These are phyloP conservation scores for Debaryomyces coudertii DNA, from an alignment of 1,139 yeast species.

Conservation along the genomic window DNA sequence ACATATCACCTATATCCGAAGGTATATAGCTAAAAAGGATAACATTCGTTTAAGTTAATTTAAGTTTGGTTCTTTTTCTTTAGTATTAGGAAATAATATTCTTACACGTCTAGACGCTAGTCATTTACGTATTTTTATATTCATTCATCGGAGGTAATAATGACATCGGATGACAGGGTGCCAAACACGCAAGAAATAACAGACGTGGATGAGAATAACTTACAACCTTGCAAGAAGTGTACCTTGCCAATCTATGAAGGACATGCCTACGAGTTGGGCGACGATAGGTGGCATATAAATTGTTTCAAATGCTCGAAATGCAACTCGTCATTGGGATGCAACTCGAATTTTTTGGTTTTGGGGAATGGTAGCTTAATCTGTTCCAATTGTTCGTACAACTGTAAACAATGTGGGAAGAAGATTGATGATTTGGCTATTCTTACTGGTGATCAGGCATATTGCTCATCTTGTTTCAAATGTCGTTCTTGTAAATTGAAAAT, in stretches of 20 bases:
- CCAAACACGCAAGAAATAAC: conserved; percentile 3
- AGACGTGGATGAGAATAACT: conserved; percentile 14
- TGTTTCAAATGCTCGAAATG: conserved; percentile 93
- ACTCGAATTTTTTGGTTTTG: conserved; percentile 84
- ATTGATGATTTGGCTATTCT: conserved; percentile 95
- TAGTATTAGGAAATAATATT: not conserved
- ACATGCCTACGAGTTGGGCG: conserved; percentile 83
- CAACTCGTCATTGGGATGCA: conserved; percentile 73
- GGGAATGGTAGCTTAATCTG: conserved; percentile 94
- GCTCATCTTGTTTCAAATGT: conserved; percentile 89
- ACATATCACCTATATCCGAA: not conserved
- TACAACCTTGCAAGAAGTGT: conserved; percentile 48
- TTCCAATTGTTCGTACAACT: conserved; percentile 85
- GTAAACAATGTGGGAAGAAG: conserved; percentile 85
- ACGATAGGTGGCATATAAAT: conserved; percentile 92
- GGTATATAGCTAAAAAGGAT: not conserved
- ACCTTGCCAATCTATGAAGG: conserved; percentile 61
- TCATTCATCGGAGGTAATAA: not conserved
- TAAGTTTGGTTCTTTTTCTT: not conserved
- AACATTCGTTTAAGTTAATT: conserved; percentile 5
- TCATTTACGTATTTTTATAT: not conserved
- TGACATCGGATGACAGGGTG: not conserved
- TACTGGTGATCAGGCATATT: conserved; percentile 94
- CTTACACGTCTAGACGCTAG: conserved; percentile 5
- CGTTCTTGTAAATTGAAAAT: conserved; percentile 86